These are phyloP conservation scores for Neofusicoccum laricinum DNA, from an alignment of 2,329 filamentous ascomycete genomes.

Conservation along the genomic window DNA sequence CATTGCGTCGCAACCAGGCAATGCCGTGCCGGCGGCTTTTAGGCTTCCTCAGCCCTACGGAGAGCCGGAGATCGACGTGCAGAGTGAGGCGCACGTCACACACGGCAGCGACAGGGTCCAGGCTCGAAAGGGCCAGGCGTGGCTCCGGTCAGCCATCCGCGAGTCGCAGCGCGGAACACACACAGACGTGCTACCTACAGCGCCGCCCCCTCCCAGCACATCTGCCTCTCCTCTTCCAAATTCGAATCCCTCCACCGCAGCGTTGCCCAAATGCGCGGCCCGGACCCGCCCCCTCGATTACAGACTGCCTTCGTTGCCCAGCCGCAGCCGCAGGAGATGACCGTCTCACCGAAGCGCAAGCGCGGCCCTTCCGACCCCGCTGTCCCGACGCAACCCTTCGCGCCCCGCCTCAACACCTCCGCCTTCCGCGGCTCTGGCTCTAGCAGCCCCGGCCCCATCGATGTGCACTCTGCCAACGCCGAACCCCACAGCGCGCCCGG, in stretches of 20 bases:
- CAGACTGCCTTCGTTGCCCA: background rate
- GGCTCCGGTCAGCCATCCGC: slow-evolving; percentile 1
- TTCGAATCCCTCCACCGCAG: background rate
- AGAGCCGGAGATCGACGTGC: slow-evolving; percentile 1
- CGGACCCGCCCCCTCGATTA: background rate
- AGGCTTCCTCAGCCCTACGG: slow-evolving; percentile 13
- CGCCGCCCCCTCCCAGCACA: background rate
- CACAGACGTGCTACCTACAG: background rate
- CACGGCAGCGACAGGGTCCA: slow-evolving; percentile 6
- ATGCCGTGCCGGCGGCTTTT: background rate
- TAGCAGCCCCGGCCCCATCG: background rate
- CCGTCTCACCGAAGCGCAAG: slow-evolving; percentile 16
- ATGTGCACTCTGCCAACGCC: slow-evolving; percentile 2
- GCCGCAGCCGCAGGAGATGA: slow-evolving; percentile 2
- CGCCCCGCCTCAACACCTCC: slow-evolving; percentile 17
- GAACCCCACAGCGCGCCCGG: slow-evolving; percentile 8
- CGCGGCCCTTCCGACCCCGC: slow-evolving; percentile 17
- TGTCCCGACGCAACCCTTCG: slow-evolving; percentile 12
- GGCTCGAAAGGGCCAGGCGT: background rate
- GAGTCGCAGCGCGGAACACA: background rate
- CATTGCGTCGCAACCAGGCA: background rate
- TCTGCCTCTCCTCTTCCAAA: background rate
- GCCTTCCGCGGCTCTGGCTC: slow-evolving; percentile 1
- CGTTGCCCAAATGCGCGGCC: background rate
- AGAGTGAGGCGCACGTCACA: slow-evolving; percentile 11